phyloP scores from a whole-genome alignment of 2,329 filamentous ascomycete species.

The Leptoxyphium fumago region DNA sequence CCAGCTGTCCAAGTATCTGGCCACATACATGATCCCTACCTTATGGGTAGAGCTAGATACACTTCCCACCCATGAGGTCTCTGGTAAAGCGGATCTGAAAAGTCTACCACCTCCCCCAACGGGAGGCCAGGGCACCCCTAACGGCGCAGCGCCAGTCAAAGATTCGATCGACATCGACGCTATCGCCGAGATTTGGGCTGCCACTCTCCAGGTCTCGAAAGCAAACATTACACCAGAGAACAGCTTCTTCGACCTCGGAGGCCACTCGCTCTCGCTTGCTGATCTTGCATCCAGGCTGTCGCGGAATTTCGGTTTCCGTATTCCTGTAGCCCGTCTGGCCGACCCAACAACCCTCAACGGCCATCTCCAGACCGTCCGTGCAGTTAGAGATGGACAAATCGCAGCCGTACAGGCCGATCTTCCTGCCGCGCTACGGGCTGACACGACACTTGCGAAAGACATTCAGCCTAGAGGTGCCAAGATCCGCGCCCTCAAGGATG shows the following conservation, averaged over 20 bases:
- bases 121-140: slow-evolving; percentile 29
- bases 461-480: slow-evolving; percentile 39
- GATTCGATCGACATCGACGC: slow-evolving; percentile 52
- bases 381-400: slow-evolving; percentile 56
- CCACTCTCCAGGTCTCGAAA: slow-evolving; percentile 49
- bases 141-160: slow-evolving; percentile 36
- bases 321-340: slow-evolving; percentile 56
- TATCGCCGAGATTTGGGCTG: slow-evolving; percentile 58
- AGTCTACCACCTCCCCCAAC: slow-evolving; percentile 50
- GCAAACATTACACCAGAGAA: slow-evolving; percentile 51
- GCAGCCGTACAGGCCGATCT: slow-evolving; percentile 63
- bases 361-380: slow-evolving; percentile 56
- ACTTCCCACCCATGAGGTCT: slow-evolving; percentile 62
- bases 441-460: slow-evolving; percentile 54
- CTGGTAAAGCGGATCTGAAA: slow-evolving; percentile 64
- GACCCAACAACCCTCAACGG: slow-evolving; percentile 58
- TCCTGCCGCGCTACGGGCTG: slow-evolving; percentile 51
- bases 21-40: slow-evolving; percentile 71
- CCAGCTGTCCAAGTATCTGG: slow-evolving; percentile 49
- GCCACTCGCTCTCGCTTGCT: slow-evolving; percentile 64
- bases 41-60: slow-evolving; percentile 60
- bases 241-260: slow-evolving; percentile 69
- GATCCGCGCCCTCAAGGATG: slow-evolving; percentile 46
- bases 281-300: slow-evolving; percentile 58
- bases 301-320: slow-evolving; percentile 55